Conservation (phyloP, 768 basidiomycete species). For the Solioccasus polychromus region DNA sequence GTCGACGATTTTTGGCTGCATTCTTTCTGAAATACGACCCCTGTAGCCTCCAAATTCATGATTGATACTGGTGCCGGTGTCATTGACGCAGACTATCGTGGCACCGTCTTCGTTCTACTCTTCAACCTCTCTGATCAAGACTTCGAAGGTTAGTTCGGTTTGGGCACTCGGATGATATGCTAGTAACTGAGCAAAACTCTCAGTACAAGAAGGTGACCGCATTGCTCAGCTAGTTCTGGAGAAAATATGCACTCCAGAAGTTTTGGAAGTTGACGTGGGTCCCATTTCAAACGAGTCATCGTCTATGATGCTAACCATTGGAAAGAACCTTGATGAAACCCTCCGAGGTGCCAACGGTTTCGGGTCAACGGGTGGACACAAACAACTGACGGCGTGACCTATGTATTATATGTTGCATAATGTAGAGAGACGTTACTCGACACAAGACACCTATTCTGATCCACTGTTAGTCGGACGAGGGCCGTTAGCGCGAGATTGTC, state of each 20-base stretch:
- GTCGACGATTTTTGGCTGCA: background rate
- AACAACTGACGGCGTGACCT: slow-evolving; percentile 31
- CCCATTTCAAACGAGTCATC: background rate
- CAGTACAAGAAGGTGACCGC: slow-evolving; percentile 93
- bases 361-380: slow-evolving; percentile 92
- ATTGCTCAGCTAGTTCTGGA: slow-evolving; percentile 95
- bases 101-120: slow-evolving; percentile 83
- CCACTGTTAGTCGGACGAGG: background rate
- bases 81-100: slow-evolving; percentile 95
- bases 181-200: background rate
- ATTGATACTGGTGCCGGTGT: slow-evolving; percentile 98
- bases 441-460: background rate
- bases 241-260: slow-evolving; percentile 80
- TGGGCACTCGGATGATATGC: background rate
- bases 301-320: slow-evolving; percentile 3
- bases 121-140: slow-evolving; percentile 92
- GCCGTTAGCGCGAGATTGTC: background rate
- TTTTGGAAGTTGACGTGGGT: slow-evolving; percentile 78
- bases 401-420: background rate
- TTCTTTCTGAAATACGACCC: background rate
- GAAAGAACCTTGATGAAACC: slow-evolving; percentile 81
- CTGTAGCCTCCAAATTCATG: slow-evolving; percentile 90
- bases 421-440: background rate
- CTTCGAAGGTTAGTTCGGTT: slow-evolving; percentile 62
- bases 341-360: slow-evolving; percentile 83